Base-by-base conservation (phyloP, 2,329 filamentous ascomycete genomes). In the Aspergillus nomiae region DNA sequence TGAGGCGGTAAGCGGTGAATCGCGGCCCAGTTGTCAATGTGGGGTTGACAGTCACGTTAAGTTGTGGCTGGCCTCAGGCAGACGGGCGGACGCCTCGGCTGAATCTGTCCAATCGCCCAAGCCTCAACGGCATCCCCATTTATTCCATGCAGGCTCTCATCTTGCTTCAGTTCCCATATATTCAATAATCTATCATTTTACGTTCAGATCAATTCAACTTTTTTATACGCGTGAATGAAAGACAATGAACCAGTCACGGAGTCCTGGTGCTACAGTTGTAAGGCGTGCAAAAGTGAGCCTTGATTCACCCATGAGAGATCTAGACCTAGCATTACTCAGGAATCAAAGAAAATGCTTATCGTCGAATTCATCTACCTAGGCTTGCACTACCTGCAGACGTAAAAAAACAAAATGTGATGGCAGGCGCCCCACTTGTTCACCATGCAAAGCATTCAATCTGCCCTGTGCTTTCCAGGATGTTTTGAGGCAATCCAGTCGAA, bases 381-480 rank as follows among this genome's bases (percentile, higher is more conserved):
- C 64, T 4, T 64, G 64, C 26, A 64, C 58, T 38, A 63, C 56
- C 9, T 65, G 64, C 21, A 55, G 64, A 28, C 48, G 58, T 24
- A 65, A 65, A 36, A 64, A 65, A 46, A 55, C 56, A 5, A 65
- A 61, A 45, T 65, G 61, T 24, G 59, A 65, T 34, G 61, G 64
- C 7, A 61, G 58, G 24, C 59, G 64, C 8, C 64, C 61, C 12
- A 46, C 55, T 16, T 65, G 61, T 19, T 61, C 64, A 8, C 58
- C 59, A 28, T 65, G 59, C 38, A 60, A 38, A 14, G 53, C 56
- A 9, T 63, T 65, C 51, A 58, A 62, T 12, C 26, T 63, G 4
- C 21, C 55, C 3, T 65, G 61, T 21, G 48, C 30, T 4, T 65
- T 61, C 48, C 45, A 65, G 41, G 61, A 62, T 55, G 56, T 26